Evolutionary conservation across 805 yeast species (phyloP).

Genomic region (Lipomyces sp.): DNA sequence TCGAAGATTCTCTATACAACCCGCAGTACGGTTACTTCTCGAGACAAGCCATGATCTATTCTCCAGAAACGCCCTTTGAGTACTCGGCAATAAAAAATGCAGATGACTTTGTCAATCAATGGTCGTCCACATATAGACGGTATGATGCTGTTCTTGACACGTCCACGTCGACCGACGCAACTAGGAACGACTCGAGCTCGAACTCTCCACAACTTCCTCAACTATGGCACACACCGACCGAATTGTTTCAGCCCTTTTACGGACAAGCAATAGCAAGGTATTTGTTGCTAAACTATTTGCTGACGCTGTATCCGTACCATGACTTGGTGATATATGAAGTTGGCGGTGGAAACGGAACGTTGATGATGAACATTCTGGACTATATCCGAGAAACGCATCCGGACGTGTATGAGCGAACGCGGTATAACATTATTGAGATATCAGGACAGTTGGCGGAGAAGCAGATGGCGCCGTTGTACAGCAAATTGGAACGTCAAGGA

Average conservation of each 20-base stretch:
- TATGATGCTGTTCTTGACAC: constrained; percentile 41
- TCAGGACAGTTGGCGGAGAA: constrained; percentile 58
- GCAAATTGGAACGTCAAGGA: constrained; percentile 40
- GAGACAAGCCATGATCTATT: constrained; percentile 72
- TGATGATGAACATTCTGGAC: constrained; percentile 71
- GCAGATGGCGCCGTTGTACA: constrained; percentile 44
- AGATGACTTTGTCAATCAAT: constrained; percentile 65
- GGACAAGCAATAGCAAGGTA: constrained; percentile 85
- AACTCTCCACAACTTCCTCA: constrained; percentile 41
- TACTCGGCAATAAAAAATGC: constrained; percentile 55
- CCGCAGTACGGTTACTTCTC: constrained; percentile 81
- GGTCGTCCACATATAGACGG: constrained; percentile 51
- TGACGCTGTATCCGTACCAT: constrained; percentile 63
- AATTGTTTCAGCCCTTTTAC: constrained; percentile 71
- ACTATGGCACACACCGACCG: constrained; percentile 89
- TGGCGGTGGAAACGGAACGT: constrained; percentile 88
- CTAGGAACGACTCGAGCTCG: constrained; percentile 2
- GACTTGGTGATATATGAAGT: constrained; percentile 78
- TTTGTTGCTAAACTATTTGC: constrained; percentile 64
- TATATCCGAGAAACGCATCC: constrained; percentile 62
- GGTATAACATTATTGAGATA: constrained; percentile 71
- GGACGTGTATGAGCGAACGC: constrained; percentile 64
- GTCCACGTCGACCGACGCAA: neutral
- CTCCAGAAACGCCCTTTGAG: constrained; percentile 61
- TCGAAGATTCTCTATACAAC: constrained; percentile 68